phyloP scores from a whole-genome alignment of 2,329 filamentous ascomycete species.

The Nemania sp. region DNA sequence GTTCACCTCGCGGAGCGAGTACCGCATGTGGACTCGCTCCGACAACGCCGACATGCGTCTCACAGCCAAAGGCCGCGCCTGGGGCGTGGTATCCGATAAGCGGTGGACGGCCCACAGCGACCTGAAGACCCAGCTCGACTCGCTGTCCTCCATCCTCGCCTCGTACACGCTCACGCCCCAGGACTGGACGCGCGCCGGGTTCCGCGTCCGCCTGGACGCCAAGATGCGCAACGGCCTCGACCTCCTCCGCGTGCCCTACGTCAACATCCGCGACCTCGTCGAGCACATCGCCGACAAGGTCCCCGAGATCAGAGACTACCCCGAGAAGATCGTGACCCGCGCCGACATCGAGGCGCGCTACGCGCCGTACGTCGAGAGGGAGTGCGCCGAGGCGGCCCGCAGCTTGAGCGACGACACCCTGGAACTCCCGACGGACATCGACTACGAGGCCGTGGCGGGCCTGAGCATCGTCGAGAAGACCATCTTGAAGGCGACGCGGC shows the following conservation, averaged over 20 bases:
- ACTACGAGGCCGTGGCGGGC: constrained; percentile 80
- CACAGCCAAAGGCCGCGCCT: constrained; percentile 79
- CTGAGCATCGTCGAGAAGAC: constrained; percentile 84
- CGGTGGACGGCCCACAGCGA: constrained; percentile 80
- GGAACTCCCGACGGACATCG: constrained; percentile 76
- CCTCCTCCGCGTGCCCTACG: constrained; percentile 75
- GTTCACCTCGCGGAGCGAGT: constrained; percentile 97
- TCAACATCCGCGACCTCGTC: constrained; percentile 69
- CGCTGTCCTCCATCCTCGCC: constrained; percentile 72
- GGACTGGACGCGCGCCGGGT: constrained; percentile 77
- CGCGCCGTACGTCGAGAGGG: constrained; percentile 84
- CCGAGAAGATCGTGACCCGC: constrained; percentile 71
- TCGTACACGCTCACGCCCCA: constrained; percentile 68
- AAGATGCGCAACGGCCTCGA: constrained; percentile 80
- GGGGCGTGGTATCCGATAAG: constrained; percentile 81
- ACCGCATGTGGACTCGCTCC: constrained; percentile 89
- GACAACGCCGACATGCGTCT: constrained; percentile 94
- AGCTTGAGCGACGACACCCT: constrained; percentile 83
- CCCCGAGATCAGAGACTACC: constrained; percentile 66
- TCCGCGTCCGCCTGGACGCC: constrained; percentile 75
- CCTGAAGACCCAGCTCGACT: constrained; percentile 74
- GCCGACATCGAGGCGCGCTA: constrained; percentile 87
- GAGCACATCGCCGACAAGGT: constrained; percentile 67
- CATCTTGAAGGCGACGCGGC: constrained; percentile 75
- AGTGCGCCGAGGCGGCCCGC: constrained; percentile 72